phyloP scores from a whole-genome alignment of 441 rosid genomes.

The Populus hybrid region DNA sequence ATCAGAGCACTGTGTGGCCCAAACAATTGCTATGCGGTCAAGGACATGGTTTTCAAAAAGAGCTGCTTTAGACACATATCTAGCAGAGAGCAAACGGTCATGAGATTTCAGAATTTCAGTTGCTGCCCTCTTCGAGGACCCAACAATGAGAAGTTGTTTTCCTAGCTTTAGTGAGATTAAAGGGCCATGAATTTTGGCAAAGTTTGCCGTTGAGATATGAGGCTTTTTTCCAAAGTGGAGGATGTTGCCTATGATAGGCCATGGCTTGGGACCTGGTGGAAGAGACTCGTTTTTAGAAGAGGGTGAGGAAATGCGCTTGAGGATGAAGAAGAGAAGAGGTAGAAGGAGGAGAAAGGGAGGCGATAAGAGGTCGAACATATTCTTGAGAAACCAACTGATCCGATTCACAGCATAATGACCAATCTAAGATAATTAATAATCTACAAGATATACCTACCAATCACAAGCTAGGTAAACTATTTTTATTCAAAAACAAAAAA shows the following conservation, averaged over 20 bases:
- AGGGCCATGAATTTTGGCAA: slow-evolving; percentile 28
- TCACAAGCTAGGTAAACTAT: no score
- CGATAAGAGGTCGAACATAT: no score
- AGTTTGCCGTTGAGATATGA: slow-evolving; percentile 20
- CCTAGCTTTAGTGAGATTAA: slow-evolving; percentile 29
- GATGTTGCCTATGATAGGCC: slow-evolving; percentile 31
- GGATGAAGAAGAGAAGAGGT: background rate
- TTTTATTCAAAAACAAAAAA: no score
- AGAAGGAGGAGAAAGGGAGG: background rate
- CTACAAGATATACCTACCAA: no score
- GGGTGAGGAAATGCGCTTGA: background rate
- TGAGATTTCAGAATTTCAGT: slow-evolving; percentile 31
- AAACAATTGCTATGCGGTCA: slow-evolving; percentile 15
- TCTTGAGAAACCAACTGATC: no score
- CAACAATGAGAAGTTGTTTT: slow-evolving; percentile 25
- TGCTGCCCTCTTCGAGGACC: slow-evolving; percentile 30
- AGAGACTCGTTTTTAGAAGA: background rate
- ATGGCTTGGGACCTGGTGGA: slow-evolving; percentile 28
- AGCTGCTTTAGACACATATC: slow-evolving; percentile 1
- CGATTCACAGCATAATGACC: no score
- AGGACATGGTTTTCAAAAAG: background rate
- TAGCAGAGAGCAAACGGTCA: slow-evolving; percentile 23
- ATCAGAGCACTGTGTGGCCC: slow-evolving; percentile 21
- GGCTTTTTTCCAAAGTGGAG: slow-evolving; percentile 15
- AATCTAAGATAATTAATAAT: no score